Conservation (phyloP, 257 asterid species). For the Plectranthus barbatus region DNA sequence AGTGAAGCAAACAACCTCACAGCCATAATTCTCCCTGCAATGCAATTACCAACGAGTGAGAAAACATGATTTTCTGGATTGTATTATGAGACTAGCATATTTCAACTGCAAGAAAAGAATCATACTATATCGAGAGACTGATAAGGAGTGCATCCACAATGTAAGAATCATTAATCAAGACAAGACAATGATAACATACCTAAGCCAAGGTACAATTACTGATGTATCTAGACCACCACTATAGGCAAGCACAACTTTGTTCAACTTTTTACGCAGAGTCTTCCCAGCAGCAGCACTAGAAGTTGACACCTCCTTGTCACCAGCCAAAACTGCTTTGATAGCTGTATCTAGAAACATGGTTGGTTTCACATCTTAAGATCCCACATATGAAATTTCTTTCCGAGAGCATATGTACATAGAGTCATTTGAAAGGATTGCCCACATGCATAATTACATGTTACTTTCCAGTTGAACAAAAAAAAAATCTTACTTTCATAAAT, state of each 20-base stretch:
- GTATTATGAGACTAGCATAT: not conserved
- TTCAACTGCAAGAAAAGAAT: slow-evolving; percentile 2
- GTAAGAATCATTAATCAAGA: no score
- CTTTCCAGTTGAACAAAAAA: no score
- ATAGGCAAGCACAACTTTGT: slow-evolving; percentile 91
- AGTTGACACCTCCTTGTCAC: slow-evolving; percentile 41
- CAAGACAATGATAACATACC: slow-evolving; percentile 30
- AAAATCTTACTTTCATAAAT: no score
- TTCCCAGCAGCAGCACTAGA: slow-evolving; percentile 35
- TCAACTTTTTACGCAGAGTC: slow-evolving; percentile 50
- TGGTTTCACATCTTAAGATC: not conserved
- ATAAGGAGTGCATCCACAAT: no score
- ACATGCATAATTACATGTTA: no score
- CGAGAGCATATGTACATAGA: not conserved
- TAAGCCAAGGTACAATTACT: slow-evolving; percentile 97
- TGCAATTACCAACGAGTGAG: not conserved
- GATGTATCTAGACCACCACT: slow-evolving; percentile 98
- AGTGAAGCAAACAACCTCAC: slow-evolving; percentile 93
- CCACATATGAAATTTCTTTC: not conserved
- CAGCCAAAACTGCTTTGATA: slow-evolving; percentile 57
- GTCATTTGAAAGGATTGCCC: not conserved
- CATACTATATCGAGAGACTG: no score
- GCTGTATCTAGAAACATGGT: slow-evolving; percentile 31
- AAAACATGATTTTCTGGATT: not conserved
- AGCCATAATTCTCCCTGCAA: slow-evolving; percentile 86